Percentiles rank a stretch among this genome's conserved stretches.
phyloP scores from a whole-genome alignment of 345 rosid genomes.

The Salix arbutifolia region DNA sequence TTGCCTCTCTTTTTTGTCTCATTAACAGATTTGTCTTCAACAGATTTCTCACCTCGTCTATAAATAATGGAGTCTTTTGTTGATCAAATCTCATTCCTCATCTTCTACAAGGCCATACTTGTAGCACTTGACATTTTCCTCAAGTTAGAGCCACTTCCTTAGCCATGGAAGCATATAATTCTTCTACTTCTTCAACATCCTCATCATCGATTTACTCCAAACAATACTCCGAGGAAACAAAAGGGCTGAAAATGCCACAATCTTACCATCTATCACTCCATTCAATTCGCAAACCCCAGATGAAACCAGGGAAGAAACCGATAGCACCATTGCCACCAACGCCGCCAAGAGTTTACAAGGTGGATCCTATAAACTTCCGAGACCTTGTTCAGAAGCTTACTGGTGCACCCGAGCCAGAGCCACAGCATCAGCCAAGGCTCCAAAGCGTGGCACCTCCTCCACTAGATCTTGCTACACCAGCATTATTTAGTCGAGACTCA shows the following conservation, averaged over 20 bases:
- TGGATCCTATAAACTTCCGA: constrained; percentile 67
- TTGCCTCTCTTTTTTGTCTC: not conserved
- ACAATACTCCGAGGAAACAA: constrained; percentile 9
- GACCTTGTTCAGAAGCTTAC: constrained; percentile 88
- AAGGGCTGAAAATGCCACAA: constrained; percentile 3
- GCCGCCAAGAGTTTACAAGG: constrained; percentile 68
- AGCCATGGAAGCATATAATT: constrained; percentile 30
- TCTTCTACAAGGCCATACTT: not conserved
- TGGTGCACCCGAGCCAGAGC: constrained; percentile 27
- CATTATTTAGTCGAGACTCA: not conserved
- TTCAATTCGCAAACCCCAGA: constrained; percentile 44
- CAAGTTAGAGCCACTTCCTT: too few relatives aligned
- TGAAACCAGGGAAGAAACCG: constrained; percentile 62
- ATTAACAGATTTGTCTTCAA: not conserved
- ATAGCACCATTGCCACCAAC: constrained; percentile 59
- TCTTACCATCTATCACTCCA: constrained; percentile 44
- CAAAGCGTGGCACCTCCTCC: constrained; percentile 47
- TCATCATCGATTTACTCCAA: constrained; percentile 9
- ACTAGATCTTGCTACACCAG: constrained; percentile 15
- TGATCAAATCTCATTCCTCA: not conserved
- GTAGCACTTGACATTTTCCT: too few relatives aligned
- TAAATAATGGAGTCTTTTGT: not conserved
- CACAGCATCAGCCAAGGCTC: constrained; percentile 25
- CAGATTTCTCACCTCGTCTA: not conserved
- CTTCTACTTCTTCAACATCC: constrained; percentile 26